Percentiles rank a stretch among this genome's conserved stretches.
phyloP scores from a whole-genome alignment of 805 yeast species.

The Myxozyma nipponensis region DNA sequence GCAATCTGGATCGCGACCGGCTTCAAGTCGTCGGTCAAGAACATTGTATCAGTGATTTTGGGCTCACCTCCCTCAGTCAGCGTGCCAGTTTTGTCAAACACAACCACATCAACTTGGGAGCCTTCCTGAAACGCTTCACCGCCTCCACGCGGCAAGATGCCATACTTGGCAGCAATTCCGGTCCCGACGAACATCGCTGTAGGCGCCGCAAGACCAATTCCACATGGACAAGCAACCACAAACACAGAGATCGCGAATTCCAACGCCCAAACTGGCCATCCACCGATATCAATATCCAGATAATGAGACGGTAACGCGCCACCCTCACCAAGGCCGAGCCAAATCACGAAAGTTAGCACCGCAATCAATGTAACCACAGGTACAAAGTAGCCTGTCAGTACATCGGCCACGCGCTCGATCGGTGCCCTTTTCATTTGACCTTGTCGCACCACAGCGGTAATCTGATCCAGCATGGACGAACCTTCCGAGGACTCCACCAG shows the following conservation, averaged over 20 bases:
- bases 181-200: constrained; percentile 78
- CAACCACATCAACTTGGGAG: constrained; percentile 55
- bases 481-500: constrained; percentile 57
- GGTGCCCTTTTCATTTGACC: constrained; percentile 74
- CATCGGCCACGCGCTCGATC: constrained; percentile 65
- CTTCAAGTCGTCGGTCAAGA: constrained; percentile 25
- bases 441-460: constrained; percentile 63
- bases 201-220: constrained; percentile 80
- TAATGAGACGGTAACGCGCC: constrained; percentile 53
- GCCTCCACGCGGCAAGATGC: constrained; percentile 74
- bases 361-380: constrained; percentile 64
- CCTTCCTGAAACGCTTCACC: constrained; percentile 82
- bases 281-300: constrained; percentile 62
- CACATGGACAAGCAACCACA: constrained; percentile 84
- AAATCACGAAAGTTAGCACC: constrained; percentile 60
- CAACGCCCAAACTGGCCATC: constrained; percentile 75
- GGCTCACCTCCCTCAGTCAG: constrained; percentile 61
- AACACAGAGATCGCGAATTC: constrained; percentile 75
- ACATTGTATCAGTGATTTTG: constrained; percentile 49
- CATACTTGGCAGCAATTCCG: constrained; percentile 72
- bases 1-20: constrained; percentile 46
- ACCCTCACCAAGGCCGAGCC: constrained; percentile 57
- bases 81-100: constrained; percentile 80
- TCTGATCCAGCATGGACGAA: constrained; percentile 64
- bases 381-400: constrained; percentile 66